Percentiles rank a stretch among this genome's conserved stretches.
These are phyloP conservation scores for Hirschioporus abietinus DNA, from an alignment of 768 basidiomycete species.

Conservation along the genomic window DNA sequence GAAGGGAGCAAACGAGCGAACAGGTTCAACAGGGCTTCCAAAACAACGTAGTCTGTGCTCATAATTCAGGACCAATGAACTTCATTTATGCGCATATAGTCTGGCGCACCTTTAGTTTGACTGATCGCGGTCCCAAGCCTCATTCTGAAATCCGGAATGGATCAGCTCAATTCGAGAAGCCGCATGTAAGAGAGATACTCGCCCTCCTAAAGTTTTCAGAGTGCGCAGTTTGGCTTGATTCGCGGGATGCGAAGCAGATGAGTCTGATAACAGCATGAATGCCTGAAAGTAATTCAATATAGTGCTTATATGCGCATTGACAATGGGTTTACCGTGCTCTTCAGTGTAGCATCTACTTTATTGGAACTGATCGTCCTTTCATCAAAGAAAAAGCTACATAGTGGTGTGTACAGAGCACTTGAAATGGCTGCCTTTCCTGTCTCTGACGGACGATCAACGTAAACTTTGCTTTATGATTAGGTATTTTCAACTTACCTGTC, in stretches of 20 bases:
- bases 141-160: conserved; percentile 25
- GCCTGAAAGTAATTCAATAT: conserved; percentile 17
- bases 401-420: conserved; percentile 22
- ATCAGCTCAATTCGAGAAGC: conserved; percentile 2
- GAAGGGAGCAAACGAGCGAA: conserved; percentile 53
- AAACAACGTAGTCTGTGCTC: conserved; percentile 45
- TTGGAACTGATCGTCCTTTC: conserved; percentile 16
- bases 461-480: neutral
- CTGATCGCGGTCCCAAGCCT: conserved; percentile 45
- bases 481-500: conserved; percentile 19
- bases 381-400: conserved; percentile 36
- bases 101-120: conserved; percentile 37
- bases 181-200: conserved; percentile 9
- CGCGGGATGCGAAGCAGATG: conserved; percentile 13
- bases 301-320: conserved; percentile 25
- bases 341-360: conserved; percentile 20
- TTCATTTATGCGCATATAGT: neutral
- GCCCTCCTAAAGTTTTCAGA: conserved; percentile 45
- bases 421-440: conserved; percentile 21
- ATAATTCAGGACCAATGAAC: neutral
- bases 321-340: conserved; percentile 20
- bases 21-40: conserved; percentile 52
- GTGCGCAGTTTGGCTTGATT: conserved; percentile 34
- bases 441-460: neutral
- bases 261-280: conserved; percentile 12